phyloP scores from a whole-genome alignment of 768 basidiomycete genomes.

The Thelephora aurantiotincta region DNA sequence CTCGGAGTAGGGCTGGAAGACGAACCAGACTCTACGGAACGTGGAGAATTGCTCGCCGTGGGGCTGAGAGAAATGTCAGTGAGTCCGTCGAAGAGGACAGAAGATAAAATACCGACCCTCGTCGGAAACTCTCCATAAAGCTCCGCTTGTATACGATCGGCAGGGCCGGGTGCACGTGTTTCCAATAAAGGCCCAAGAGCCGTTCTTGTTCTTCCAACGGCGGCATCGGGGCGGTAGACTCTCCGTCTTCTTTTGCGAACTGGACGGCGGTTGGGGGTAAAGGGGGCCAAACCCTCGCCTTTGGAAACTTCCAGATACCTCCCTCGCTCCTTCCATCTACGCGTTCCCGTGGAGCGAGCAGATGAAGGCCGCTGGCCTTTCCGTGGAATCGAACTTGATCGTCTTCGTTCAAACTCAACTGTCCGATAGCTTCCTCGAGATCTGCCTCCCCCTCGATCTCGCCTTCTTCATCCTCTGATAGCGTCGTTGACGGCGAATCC shows the following conservation, averaged over 20 bases:
- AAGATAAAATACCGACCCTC: constrained; percentile 17
- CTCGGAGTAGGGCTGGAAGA: constrained; percentile 23
- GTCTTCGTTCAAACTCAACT: constrained; percentile 80
- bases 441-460: constrained; percentile 26
- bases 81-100: constrained; percentile 3
- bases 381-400: constrained; percentile 79
- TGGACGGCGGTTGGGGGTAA: constrained; percentile 15
- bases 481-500: constrained; percentile 5
- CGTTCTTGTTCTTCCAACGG: constrained; percentile 44
- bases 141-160: constrained; percentile 63
- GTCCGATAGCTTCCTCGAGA: constrained; percentile 62
- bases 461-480: constrained; percentile 16
- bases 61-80: neutral
- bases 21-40: constrained; percentile 14
- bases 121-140: constrained; percentile 46
- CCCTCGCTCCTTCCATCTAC: constrained; percentile 56
- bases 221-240: constrained; percentile 35
- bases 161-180: constrained; percentile 65
- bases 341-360: constrained; percentile 48
- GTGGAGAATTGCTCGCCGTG: constrained; percentile 16
- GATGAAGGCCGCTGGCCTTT: constrained; percentile 68
- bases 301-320: constrained; percentile 78
- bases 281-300: constrained; percentile 82
- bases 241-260: constrained; percentile 21
- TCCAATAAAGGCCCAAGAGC: constrained; percentile 66